Base-by-base conservation (phyloP, 805 yeast genomes). In the Saturnispora ahearnii region DNA sequence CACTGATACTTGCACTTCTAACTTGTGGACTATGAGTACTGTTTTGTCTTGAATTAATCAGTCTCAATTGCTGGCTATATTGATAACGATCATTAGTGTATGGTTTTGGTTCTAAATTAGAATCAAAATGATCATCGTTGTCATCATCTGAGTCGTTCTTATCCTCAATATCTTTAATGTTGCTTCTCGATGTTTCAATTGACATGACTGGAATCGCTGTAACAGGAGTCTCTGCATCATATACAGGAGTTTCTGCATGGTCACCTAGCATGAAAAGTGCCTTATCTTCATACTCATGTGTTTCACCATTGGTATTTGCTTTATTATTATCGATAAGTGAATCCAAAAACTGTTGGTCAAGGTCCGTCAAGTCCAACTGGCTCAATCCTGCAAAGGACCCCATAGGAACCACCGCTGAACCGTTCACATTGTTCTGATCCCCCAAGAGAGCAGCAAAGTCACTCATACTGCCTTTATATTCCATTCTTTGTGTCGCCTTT, bases 381-480 rank as follows among this genome's bases (percentile, higher is more conserved):
- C 33, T 47, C 29, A 47, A 13, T 33, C 41, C 50, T 18, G 45
- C 50, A 47, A 47, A 47, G 2, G 50, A 47, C 24, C 45, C 50
- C 30, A 21, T 15, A 5, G 33, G 22, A 11, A 15, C 30, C 18
- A 9, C 26, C 21, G 45, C 45, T 11, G 41, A 15, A 26, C 34
- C n/a, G 26, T 29, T 21, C 9, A 12, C 34, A 12, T 24, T 24
- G 42, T 38, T 13, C 21, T 22, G 22, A 8, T 36, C 18, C 11
- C 41, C 41, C 34, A 47, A 18, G n/a, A 47, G 45, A 13, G 21
- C 18, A 11, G 21, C 34, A 32, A 47, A 36, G 37, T 47, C 36
- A 44, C 50, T 47, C 24, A 28, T 44, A 21, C 50, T 47, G 41
- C 43, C 45, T 41, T 38, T 32, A n/a, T 31, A 47, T 6, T 41